Evolutionary conservation across 1,284 basidiomycete genomes (phyloP).

Genomic region (Cerrena zonata): DNA sequence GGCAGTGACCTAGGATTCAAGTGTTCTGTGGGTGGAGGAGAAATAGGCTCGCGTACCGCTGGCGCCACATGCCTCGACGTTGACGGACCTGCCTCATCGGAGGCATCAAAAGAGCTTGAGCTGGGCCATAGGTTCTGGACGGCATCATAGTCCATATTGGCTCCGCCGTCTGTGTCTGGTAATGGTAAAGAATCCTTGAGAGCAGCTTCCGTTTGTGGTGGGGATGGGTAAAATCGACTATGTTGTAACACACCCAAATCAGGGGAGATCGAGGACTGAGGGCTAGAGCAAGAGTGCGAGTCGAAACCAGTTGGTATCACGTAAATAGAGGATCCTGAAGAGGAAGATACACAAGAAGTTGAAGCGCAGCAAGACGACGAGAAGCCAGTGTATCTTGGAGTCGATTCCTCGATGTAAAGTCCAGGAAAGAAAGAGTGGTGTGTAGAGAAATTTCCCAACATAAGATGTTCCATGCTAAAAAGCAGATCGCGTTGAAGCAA

Average conservation of each 20-base stretch:
- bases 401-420: not conserved
- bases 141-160: constrained; percentile 3
- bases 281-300: not conserved
- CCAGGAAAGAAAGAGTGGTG: not conserved
- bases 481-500: not conserved
- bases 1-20: not conserved
- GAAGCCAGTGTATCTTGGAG: not conserved
- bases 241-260: no score
- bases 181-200: constrained; percentile 6
- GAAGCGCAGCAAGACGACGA: not conserved
- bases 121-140: not conserved
- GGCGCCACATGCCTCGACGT: not conserved
- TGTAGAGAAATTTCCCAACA: not conserved
- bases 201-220: constrained; percentile 4
- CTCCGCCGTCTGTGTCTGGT: constrained; percentile 3
- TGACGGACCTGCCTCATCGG: not conserved
- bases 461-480: not conserved
- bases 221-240: constrained; percentile 8
- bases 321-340: not conserved
- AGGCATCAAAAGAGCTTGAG: not conserved
- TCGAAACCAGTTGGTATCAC: not conserved
- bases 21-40: constrained; percentile 3
- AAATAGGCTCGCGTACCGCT: constrained; percentile 5
- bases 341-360: not conserved
- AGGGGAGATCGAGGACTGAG: not conserved